phyloP scores from a whole-genome alignment of 345 rosid species.

The Anacardium occidentale region DNA sequence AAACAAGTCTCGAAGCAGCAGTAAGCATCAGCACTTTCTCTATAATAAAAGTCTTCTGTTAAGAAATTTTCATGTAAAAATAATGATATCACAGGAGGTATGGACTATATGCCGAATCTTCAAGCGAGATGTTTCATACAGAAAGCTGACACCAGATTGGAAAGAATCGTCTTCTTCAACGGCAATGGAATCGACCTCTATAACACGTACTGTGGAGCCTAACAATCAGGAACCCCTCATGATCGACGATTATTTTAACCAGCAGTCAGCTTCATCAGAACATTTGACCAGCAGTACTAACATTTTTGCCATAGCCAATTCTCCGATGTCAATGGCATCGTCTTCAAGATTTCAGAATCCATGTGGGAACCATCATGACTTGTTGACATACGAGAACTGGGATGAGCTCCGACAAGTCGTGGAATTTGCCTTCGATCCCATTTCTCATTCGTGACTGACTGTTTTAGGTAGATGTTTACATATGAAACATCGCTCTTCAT shows the following conservation, averaged over 20 bases:
- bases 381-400: constrained; percentile 46
- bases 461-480: no score
- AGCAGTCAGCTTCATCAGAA: constrained; percentile 4
- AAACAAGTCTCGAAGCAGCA: constrained; percentile 46
- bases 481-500: background rate
- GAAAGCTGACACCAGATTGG: constrained; percentile 57
- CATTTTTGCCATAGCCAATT: constrained; percentile 1
- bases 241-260: constrained; percentile 9
- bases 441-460: constrained; percentile 26
- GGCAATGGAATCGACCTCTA: constrained; percentile 24
- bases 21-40: constrained; percentile 39
- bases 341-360: constrained; percentile 37
- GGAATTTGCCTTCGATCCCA: constrained; percentile 52
- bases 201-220: constrained; percentile 23
- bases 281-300: constrained; percentile 4
- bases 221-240: background rate
- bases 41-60: no score
- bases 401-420: constrained; percentile 78
- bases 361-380: constrained; percentile 22
- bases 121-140: constrained; percentile 51
- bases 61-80: no score
- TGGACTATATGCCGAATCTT: constrained; percentile 85
- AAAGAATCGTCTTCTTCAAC: constrained; percentile 39
- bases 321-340: constrained; percentile 32
- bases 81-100: constrained; percentile 73